These are phyloP conservation scores for Favolaschia claudopus DNA, from an alignment of 768 basidiomycete genomes.

Conservation along the genomic window DNA sequence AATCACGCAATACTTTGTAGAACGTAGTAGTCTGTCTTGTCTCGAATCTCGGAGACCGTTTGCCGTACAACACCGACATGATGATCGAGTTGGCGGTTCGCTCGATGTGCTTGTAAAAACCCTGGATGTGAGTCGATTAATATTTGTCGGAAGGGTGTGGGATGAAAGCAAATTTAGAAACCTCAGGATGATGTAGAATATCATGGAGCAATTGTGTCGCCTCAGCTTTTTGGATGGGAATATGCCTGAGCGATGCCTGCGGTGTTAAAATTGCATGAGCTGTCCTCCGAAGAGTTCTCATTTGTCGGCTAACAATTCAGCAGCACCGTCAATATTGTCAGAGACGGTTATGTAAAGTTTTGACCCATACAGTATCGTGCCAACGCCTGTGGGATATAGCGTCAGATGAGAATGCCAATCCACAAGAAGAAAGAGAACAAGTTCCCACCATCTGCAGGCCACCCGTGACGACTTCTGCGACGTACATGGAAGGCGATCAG, in stretches of 20 bases:
- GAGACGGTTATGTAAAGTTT: no score
- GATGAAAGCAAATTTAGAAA: background rate
- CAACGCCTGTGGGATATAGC: no score
- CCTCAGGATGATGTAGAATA: conserved; percentile 13
- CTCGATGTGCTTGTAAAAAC: conserved; percentile 34
- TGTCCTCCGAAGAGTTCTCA: conserved; percentile 31
- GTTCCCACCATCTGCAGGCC: conserved; percentile 1
- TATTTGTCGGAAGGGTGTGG: background rate
- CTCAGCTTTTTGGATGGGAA: conserved; percentile 28
- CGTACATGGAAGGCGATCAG: conserved; percentile 31
- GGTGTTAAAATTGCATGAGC: conserved; percentile 9
- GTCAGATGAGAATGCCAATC: no score
- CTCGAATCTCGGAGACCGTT: conserved; percentile 33
- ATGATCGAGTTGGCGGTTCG: conserved; percentile 39
- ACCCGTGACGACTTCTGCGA: conserved; percentile 25
- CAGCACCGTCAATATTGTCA: no score
- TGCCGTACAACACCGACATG: conserved; percentile 36
- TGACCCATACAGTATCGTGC: no score
- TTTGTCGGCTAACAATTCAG: conserved; percentile 14
- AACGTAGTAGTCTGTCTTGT: conserved; percentile 32
- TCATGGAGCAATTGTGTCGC: conserved; percentile 28
- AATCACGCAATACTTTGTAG: conserved; percentile 33
- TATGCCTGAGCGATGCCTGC: conserved; percentile 18
- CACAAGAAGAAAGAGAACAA: no score
- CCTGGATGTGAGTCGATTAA: no score